A percentile compares a stretch with the other conserved stretches of the same genome.
Conservation (phyloP, 176 grass and related monocot species). For the Bonia amplexicaulis region DNA sequence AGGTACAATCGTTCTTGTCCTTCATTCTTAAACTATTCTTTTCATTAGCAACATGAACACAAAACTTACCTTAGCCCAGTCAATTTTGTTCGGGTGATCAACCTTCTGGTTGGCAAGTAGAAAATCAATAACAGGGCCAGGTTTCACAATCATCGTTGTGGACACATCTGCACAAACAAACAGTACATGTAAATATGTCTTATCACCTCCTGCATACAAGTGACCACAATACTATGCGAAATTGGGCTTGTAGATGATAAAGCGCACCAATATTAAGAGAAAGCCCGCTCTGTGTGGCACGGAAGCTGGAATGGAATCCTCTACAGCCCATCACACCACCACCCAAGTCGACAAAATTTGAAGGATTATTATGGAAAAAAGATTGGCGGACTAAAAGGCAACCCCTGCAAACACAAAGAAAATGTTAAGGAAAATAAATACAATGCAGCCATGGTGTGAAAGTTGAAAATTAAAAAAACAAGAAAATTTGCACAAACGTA, state of each 20-base stretch:
- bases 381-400: conserved; percentile 83
- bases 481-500: conserved; percentile 20
- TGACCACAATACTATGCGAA: not conserved
- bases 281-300: conserved; percentile 73
- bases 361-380: conserved; percentile 75
- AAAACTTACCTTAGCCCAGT: conserved; percentile 66
- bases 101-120: conserved; percentile 73
- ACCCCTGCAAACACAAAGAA: conserved; percentile 49
- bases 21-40: not conserved
- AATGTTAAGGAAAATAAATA: not conserved
- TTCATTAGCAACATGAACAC: not conserved
- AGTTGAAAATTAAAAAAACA: not conserved
- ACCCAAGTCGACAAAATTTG: conserved; percentile 70
- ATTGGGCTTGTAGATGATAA: not conserved
- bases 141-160: conserved; percentile 94
- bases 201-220: not conserved
- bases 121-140: conserved; percentile 81
- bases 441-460: not conserved
- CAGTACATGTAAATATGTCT: not conserved
- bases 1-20: not conserved
- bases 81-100: conserved; percentile 48
- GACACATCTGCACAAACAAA: conserved; percentile 66
- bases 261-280: conserved; percentile 82
- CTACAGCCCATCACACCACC: conserved; percentile 81
- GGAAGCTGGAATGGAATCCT: conserved; percentile 89